Base-by-base conservation (phyloP, 768 basidiomycete species). In the Pleurotus giganteus region DNA sequence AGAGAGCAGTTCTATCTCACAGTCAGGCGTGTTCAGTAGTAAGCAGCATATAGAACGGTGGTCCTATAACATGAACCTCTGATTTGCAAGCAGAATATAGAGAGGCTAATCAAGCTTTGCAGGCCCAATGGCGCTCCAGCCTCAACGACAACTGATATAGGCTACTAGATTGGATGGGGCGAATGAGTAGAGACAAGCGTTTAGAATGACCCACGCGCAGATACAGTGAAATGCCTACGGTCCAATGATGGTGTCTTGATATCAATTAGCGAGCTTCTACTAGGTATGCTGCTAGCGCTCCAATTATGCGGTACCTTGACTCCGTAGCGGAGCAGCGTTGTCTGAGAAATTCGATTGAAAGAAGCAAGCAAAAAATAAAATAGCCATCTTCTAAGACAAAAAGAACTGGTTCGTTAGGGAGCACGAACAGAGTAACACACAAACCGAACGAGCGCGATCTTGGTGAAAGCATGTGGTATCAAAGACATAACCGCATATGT, bases 271-370 rank as follows among this genome's bases (percentile, higher is more conserved):
- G 15, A 13, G 12, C 21, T 8, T 4, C 13, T 9, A 13, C 21
- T 9, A 15, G 41, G 21, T 43, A 9, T 23, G 8, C 1, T 9
- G 2, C 41, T 23, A 9, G 41, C 4, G 9, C n/a, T 9, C 19
- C 19, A 23, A 23, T 17, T 17, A 1, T 23, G 12, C 19, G 19
- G 21, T 11, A 2, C 21, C 24, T 45, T 12, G 8, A 45, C 44
- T 45, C 44, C 44, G 44, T 13, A 45, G 23, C 44, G 44, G 44
- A 45, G 44, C 44, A 23, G 44, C 44, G 44, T 45, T 28, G 12
- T 45, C 27, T 41, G 39, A 7, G 19, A 41, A 19, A 41, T 17
- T 41, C 7, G 39, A 19, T 41, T 15, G 12, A 17, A 7, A 32
- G 31, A 13, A n/a, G 39, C n/a, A n/a, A n/a, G n/a, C 39, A 7